Evolutionary conservation across 164 flowering plant species (phyloP), one percentile per base, ranked within the genome.

Genomic region (Dillenia suffruticosa): DNA sequence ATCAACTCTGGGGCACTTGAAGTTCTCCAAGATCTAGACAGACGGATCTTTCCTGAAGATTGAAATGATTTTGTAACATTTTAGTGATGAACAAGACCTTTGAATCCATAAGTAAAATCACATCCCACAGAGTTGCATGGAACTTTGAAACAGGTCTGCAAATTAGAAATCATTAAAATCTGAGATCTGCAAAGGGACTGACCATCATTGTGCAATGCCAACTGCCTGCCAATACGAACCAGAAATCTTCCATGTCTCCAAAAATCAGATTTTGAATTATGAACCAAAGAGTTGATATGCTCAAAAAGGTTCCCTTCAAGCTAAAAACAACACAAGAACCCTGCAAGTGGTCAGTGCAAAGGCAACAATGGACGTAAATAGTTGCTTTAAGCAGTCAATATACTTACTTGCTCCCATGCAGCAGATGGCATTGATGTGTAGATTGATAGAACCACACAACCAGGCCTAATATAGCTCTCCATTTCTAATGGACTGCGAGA

Each of bases 401-500:
- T 62, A 79, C 94, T 81, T 75, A 93, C 98, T 70, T 81, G 77
- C 44, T 87, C 83, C 98, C 98, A 93, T 24, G 84, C 78, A 76
- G 75, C 59, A 49, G 74, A 72, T 46, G 94, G 56, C 97, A 90
- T 82, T 24, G 88, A 81, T 17, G 79, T 52, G 72, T 90, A 93
- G 51, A 90, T 56, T 9, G 96, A 77, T 15, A 93, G 72, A 66
- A 90, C 84, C 64, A 93, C 84, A 72, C 98, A 93, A 46, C 98
- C 98, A 57, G 98, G 98, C 65, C 98, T 76, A 15, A 93, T 93
- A 73, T 88, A 87, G 75, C 98, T 87, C 74, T 93, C 98, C 81
- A 93, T 87, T 53, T 93, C 97, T 12, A 94, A 77, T 22, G 98
- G 98, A 67, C 96, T 76, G 63, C 77, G 82, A 54, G 93, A 75